Percentiles rank a stretch among this genome's conserved stretches.
Conservation (phyloP, 2,329 filamentous ascomycete genomes). For the Gremmenia infestans region DNA sequence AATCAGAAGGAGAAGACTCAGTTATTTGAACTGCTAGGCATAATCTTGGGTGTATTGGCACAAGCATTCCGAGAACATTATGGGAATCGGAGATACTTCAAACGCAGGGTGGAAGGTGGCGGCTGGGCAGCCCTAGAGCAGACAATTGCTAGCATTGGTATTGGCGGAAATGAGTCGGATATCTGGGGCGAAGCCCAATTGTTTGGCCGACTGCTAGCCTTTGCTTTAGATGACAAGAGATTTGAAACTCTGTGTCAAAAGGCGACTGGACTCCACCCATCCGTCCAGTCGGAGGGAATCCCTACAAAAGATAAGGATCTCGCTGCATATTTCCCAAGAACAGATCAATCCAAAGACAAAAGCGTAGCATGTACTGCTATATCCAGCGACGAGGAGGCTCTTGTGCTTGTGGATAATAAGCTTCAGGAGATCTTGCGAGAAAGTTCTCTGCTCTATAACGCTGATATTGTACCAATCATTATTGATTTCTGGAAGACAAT, state of each 20-base stretch:
- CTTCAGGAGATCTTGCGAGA: slow-evolving; percentile 47
- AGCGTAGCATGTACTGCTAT: background rate
- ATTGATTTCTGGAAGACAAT: slow-evolving; percentile 61
- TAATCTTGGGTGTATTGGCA: slow-evolving; percentile 67
- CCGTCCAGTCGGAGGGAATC: slow-evolving; percentile 25
- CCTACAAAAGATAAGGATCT: background rate
- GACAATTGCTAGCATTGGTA: slow-evolving; percentile 62
- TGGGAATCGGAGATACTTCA: slow-evolving; percentile 86
- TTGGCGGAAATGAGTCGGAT: slow-evolving; percentile 62
- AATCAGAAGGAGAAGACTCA: slow-evolving; percentile 57
- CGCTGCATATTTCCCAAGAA: slow-evolving; percentile 11
- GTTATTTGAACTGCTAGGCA: slow-evolving; percentile 65
- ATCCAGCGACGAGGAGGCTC: slow-evolving; percentile 20
- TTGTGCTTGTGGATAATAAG: slow-evolving; percentile 29
- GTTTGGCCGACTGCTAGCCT: slow-evolving; percentile 77
- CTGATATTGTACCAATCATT: slow-evolving; percentile 58
- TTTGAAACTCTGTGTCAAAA: slow-evolving; percentile 64
- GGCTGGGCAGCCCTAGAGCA: slow-evolving; percentile 77
- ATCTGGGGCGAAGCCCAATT: slow-evolving; percentile 64
- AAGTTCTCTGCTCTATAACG: slow-evolving; percentile 51
- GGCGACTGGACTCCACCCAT: slow-evolving; percentile 31
- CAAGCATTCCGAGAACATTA: slow-evolving; percentile 63
- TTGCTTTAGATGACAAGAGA: slow-evolving; percentile 73
- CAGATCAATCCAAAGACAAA: background rate
- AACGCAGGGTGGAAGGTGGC: slow-evolving; percentile 65